phyloP scores from a whole-genome alignment of 176 grass and related monocot species.

The Avena atlantica region DNA sequence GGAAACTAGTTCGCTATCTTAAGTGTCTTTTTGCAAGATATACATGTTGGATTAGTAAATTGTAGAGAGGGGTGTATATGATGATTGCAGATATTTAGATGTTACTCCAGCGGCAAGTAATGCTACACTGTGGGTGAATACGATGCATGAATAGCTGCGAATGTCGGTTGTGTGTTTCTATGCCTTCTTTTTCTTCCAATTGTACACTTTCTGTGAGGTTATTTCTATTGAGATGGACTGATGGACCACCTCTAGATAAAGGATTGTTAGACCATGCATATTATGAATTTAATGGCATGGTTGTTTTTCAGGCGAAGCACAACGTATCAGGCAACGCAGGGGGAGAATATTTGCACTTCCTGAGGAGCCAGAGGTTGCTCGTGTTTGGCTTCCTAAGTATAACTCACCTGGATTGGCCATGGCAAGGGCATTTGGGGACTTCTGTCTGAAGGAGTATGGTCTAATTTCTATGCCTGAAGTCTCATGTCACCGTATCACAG shows the following conservation, averaged over 20 bases:
- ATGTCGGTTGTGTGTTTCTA: neutral
- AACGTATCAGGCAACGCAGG: constrained; percentile 71
- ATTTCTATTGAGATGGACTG: neutral
- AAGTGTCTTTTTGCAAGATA: constrained; percentile 13
- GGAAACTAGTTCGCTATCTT: neutral
- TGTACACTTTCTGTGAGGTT: neutral
- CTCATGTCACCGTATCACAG: constrained; percentile 56
- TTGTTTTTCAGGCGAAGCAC: constrained; percentile 70
- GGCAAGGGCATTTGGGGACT: constrained; percentile 94
- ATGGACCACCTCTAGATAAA: constrained; percentile 6
- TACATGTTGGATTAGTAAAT: constrained; percentile 21
- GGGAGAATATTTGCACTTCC: constrained; percentile 91
- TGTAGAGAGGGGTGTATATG: neutral
- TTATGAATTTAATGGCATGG: neutral
- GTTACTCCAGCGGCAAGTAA: neutral
- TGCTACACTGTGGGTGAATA: constrained; percentile 3
- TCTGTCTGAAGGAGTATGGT: constrained; percentile 89
- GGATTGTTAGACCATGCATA: neutral
- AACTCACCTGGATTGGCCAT: constrained; percentile 87
- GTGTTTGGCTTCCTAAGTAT: constrained; percentile 88
- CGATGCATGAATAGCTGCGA: constrained; percentile 13
- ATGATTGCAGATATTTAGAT: constrained; percentile 4
- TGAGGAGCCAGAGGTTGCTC: constrained; percentile 78
- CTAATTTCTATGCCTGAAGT: constrained; percentile 84
- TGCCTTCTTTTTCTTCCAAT: neutral